These are phyloP conservation scores for Umbelopsis sp. DNA, from an alignment of 192 early-diverging fungal species.

Conservation along the genomic window DNA sequence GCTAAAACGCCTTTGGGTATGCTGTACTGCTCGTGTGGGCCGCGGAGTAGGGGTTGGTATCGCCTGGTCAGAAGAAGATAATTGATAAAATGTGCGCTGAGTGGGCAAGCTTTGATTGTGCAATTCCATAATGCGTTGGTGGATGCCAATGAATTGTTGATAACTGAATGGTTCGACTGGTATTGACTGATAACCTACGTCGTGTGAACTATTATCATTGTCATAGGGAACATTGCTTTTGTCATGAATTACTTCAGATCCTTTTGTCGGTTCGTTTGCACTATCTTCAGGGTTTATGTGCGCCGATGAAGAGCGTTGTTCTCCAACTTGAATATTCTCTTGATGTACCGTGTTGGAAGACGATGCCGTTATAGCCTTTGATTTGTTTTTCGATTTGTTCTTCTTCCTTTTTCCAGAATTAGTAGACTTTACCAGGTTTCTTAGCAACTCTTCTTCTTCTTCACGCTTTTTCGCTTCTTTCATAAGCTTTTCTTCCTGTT, in stretches of 20 bases:
- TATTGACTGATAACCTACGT: neutral
- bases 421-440: neutral
- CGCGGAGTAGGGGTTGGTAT: neutral
- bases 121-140: neutral
- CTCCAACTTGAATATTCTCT: no score
- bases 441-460: conserved; percentile 24
- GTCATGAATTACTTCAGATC: no score
- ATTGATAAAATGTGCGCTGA: neutral
- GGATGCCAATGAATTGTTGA: neutral
- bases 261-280: no score
- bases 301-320: no score
- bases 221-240: neutral
- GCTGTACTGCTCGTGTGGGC: no score
- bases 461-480: conserved; percentile 34
- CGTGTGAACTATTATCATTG: neutral
- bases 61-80: no score
- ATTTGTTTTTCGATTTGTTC: neutral
- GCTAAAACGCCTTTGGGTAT: no score
- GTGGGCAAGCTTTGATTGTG: neutral
- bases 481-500: conserved; percentile 45
- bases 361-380: neutral
- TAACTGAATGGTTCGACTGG: neutral
- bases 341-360: no score
- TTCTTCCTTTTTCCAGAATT: neutral
- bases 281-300: no score